phyloP scores from a whole-genome alignment of 139 green algal genomes.

The Auxenochlorella pyrenoidosa region DNA sequence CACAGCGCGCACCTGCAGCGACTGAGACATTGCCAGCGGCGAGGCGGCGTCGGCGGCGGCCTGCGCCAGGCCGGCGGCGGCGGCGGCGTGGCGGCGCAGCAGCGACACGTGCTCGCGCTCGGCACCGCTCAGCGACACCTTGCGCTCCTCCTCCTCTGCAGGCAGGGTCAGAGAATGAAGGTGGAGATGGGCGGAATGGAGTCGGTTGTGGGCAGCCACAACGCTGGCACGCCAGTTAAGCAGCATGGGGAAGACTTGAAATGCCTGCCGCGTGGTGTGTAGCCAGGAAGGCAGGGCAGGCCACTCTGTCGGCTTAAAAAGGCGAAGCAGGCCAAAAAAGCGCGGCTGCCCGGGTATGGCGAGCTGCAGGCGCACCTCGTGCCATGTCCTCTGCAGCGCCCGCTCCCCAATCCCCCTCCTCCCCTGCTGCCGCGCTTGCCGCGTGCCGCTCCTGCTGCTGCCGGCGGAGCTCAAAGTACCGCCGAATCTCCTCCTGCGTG shows the following conservation, averaged over 20 bases:
- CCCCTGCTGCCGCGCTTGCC: neutral
- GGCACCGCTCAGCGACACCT: slow-evolving; percentile 34
- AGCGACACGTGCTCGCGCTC: slow-evolving; percentile 45
- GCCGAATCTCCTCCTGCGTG: slow-evolving; percentile 23
- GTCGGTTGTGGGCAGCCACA: no score
- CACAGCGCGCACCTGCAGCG: slow-evolving; percentile 50
- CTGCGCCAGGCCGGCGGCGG: slow-evolving; percentile 60
- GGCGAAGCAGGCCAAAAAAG: no score
- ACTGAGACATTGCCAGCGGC: slow-evolving; percentile 63
- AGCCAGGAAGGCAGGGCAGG: neutral
- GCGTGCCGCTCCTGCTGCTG: neutral
- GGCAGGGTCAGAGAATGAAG: neutral
- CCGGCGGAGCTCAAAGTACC: slow-evolving; percentile 46
- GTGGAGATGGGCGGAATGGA: neutral
- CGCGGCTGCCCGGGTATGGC: no score
- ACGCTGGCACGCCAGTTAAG: no score
- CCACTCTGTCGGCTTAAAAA: no score
- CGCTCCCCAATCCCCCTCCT: neutral
- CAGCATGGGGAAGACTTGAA: no score
- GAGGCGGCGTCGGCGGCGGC: slow-evolving; percentile 61
- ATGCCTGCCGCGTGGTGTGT: neutral
- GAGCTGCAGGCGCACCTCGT: neutral
- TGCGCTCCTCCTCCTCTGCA: slow-evolving; percentile 23
- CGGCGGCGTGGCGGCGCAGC: slow-evolving; percentile 51
- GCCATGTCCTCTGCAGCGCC: neutral